Conservation (phyloP, 371 early-diverging fungal genomes). For the Smittium mucronatum region DNA sequence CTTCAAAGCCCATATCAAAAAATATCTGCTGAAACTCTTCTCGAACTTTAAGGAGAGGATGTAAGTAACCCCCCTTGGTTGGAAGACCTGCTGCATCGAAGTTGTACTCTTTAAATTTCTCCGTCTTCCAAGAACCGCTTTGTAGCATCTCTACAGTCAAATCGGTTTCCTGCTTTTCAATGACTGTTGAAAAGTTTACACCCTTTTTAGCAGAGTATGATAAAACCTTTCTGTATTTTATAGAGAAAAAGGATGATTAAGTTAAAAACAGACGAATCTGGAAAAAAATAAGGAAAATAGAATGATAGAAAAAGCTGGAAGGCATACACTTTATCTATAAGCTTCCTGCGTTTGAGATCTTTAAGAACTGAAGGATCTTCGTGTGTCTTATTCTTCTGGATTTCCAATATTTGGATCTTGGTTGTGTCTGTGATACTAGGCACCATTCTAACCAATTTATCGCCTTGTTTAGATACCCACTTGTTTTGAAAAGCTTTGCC, state of each 20-base stretch:
- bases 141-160: constrained; percentile 91
- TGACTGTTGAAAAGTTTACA: constrained; percentile 62
- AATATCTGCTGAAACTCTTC: constrained; percentile 99
- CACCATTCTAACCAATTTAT: constrained; percentile 50
- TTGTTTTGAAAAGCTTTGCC: constrained; percentile 92
- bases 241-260: background rate
- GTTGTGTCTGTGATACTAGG: constrained; percentile 74
- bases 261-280: background rate
- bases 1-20: constrained; percentile 98
- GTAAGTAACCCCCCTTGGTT: constrained; percentile 85
- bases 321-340: constrained; percentile 37
- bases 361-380: constrained; percentile 42
- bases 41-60: constrained; percentile 98
- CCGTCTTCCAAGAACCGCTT: constrained; percentile 82
- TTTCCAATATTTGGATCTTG: constrained; percentile 52
- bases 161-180: constrained; percentile 86
- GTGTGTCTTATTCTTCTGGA: constrained; percentile 50
- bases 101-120: constrained; percentile 97
- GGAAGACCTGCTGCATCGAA: constrained; percentile 84
- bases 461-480: constrained; percentile 81
- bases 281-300: too few relatives aligned
- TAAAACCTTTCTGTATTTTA: constrained; percentile 40
- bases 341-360: constrained; percentile 81
- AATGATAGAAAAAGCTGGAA: too few relatives aligned
- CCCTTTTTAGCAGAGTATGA: constrained; percentile 87